Evolutionary conservation across 2,329 filamentous ascomycete genomes (phyloP).

Genomic region (Alternaria brassicae): DNA sequence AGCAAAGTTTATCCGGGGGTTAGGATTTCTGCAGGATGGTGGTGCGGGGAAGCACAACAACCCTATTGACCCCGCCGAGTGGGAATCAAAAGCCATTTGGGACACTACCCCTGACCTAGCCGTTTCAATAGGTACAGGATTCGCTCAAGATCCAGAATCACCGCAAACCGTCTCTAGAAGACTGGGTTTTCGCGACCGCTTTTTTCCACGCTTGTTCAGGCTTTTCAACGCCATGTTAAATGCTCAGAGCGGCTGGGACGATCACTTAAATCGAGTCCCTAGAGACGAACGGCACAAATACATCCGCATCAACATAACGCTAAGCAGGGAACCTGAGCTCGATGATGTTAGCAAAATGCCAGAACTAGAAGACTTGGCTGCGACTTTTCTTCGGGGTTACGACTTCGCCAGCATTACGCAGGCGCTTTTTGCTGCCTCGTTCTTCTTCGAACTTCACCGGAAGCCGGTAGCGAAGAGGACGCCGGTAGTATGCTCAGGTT

Average conservation of each 20-base stretch:
- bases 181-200: constrained; percentile 16
- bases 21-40: constrained; percentile 19
- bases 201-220: constrained; percentile 14
- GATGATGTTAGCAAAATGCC: constrained; percentile 18
- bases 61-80: constrained; percentile 15
- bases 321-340: constrained; percentile 11
- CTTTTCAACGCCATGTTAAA: constrained; percentile 23
- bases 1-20: constrained; percentile 21
- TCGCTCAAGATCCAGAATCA: constrained; percentile 4
- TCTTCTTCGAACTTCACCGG: constrained; percentile 21
- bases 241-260: constrained; percentile 14
- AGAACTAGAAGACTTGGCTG: constrained; percentile 12
- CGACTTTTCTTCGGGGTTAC: constrained; percentile 14
- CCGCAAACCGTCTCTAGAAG: constrained; percentile 3
- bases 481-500: constrained; percentile 6
- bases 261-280: constrained; percentile 17
- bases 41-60: constrained; percentile 21
- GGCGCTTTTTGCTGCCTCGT: constrained; percentile 15
- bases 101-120: constrained; percentile 12
- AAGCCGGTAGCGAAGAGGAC: constrained; percentile 1
- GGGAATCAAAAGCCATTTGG: constrained; percentile 22
- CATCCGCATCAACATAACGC: constrained; percentile 21
- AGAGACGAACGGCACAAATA: constrained; percentile 17
- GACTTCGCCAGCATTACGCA: constrained; percentile 14
- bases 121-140: constrained; percentile 21